Evolutionary conservation across 139 green algal genomes (phyloP), one percentile per base, ranked within the genome.

Genomic region (Deuterostichococcus epilithicus): DNA sequence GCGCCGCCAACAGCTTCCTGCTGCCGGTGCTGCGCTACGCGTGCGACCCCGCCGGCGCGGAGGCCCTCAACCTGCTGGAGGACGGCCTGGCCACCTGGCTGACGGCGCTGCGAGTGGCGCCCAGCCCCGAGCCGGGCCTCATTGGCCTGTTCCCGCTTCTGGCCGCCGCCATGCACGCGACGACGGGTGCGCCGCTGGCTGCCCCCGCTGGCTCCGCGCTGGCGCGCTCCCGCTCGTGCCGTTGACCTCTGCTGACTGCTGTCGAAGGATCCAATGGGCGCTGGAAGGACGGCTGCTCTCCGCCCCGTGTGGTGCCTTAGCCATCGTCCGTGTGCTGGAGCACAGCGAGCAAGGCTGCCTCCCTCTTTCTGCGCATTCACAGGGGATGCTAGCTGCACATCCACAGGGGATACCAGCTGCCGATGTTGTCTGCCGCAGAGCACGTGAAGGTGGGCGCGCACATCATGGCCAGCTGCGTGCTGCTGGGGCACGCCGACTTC

Each of bases 71-170:
- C 52, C 83, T 98, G 69, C 73, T 98, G 39, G 94, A 98, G 79
- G 94, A 98, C 77, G 94, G 85, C 0, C 81, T 97, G 71, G 83
- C 85, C 72, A 82, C 98, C 65, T 97, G 91, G 92, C 86, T 97
- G 60, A 88, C 94, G 59, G 86, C 90, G 10, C 85, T 98, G 73
- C 84, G 91, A 20, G 90, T 97, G 72, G 90, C 92, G 0, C 89
- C 91, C 15, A 37, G 36, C 13, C 78, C 83, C 1, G 34, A 90
- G 20, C 52, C 77, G 1, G 42, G 18, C 30, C 76, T 97, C 68
- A 71, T 97, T 44, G 59, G 78, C 18, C 79, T 93, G 1, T 87
- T 93, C 33, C 80, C 87, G 0, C 72, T 90, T 52, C 78, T 97
- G 35, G 69, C 79, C 1, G 36, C 76, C 5, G 79, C 85, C 28